phyloP scores from a whole-genome alignment of 2,329 filamentous ascomycete genomes.

The Aspergillus carbonarius region DNA sequence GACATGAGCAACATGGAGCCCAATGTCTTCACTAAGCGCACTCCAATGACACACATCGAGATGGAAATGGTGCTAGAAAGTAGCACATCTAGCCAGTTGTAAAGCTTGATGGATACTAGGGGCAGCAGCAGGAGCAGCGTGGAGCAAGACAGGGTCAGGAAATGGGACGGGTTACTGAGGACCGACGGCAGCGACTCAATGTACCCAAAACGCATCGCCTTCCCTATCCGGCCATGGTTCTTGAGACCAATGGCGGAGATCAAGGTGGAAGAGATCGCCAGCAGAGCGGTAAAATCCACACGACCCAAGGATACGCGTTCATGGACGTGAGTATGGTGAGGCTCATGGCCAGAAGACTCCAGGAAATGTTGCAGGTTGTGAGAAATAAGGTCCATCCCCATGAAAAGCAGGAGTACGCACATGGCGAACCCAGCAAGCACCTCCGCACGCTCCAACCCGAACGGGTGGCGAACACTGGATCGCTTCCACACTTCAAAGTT shows the following conservation, averaged over 20 bases:
- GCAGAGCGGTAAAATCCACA: conserved; percentile 76
- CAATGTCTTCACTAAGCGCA: conserved; percentile 78
- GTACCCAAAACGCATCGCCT: conserved; percentile 82
- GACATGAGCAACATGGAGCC: conserved; percentile 97
- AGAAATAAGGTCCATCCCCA: conserved; percentile 91
- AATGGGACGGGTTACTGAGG: conserved; percentile 93
- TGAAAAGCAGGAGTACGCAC: conserved; percentile 95
- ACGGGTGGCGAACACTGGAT: conserved; percentile 88
- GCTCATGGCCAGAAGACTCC: conserved; percentile 70
- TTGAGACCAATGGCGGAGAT: conserved; percentile 82
- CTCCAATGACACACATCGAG: conserved; percentile 84
- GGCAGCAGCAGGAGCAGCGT: conserved; percentile 76
- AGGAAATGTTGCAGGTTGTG: conserved; percentile 93
- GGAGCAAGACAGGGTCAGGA: conserved; percentile 87
- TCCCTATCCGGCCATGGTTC: conserved; percentile 89
- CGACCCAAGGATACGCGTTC: conserved; percentile 69
- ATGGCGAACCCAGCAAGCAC: conserved; percentile 94
- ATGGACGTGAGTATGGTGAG: conserved; percentile 69
- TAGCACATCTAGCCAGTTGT: conserved; percentile 77
- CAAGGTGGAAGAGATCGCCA: conserved; percentile 78
- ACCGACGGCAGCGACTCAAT: conserved; percentile 79
- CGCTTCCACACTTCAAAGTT: conserved; percentile 99
- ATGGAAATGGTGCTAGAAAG: conserved; percentile 79
- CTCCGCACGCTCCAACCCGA: conserved; percentile 86
- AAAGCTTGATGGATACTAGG: conserved; percentile 75